phyloP scores from a whole-genome alignment of 768 basidiomycete species.

The Pisolithus albus region DNA sequence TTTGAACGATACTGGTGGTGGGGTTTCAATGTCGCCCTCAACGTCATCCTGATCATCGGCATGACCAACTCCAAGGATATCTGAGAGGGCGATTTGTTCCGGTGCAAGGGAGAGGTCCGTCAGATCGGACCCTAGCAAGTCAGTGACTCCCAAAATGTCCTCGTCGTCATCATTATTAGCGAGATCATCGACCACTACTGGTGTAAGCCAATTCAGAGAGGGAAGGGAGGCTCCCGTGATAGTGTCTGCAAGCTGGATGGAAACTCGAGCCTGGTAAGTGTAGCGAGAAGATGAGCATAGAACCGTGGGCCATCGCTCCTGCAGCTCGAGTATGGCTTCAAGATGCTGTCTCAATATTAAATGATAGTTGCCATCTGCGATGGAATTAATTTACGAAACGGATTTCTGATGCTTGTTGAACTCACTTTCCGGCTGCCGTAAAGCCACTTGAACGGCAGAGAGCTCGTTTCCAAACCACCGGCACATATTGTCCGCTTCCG shows the following conservation, averaged over 20 bases:
- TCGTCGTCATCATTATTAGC: not conserved
- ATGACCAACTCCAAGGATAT: not conserved
- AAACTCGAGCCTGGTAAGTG: conserved; percentile 5
- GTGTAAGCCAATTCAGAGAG: not conserved
- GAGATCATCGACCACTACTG: not conserved
- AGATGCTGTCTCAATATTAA: not conserved
- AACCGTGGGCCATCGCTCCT: conserved; percentile 15
- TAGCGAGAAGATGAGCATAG: conserved; percentile 7
- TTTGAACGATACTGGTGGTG: not conserved
- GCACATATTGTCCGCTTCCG: no score
- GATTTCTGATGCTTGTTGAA: conserved; percentile 1
- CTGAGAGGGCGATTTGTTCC: not conserved
- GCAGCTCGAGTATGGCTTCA: conserved; percentile 10
- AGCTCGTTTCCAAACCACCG: no score
- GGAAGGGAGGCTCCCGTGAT: not conserved
- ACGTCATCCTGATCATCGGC: not conserved
- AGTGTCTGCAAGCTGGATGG: not conserved
- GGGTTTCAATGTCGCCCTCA: not conserved
- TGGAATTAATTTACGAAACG: not conserved
- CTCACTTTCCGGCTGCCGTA: not conserved
- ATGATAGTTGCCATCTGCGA: conserved; percentile 1
- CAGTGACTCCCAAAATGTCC: not conserved
- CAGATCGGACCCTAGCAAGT: not conserved
- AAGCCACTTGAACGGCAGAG: not conserved
- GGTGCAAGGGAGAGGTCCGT: not conserved